Conservation (phyloP, 192 early-diverging fungal species). For the Radiomyces spectabilis region DNA sequence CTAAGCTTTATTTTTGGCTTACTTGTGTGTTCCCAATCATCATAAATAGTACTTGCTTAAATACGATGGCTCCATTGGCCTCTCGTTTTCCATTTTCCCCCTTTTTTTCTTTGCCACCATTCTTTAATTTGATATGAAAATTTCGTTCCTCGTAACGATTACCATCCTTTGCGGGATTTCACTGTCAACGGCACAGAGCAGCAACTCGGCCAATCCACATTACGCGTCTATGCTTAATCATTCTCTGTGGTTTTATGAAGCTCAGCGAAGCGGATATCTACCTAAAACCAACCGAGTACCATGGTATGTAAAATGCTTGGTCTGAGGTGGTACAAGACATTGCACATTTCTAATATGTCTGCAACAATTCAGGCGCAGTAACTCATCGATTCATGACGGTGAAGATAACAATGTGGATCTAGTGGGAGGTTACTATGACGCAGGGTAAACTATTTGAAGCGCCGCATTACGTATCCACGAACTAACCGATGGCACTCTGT, state of each 20-base stretch:
- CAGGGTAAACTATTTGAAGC: background rate
- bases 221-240: slow-evolving; percentile 23
- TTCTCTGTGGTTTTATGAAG: slow-evolving; percentile 39
- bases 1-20: too few species aligned
- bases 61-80: too few species aligned
- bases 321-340: too few species aligned
- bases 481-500: background rate
- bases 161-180: background rate
- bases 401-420: slow-evolving; percentile 1
- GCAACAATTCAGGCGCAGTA: slow-evolving; percentile 3
- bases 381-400: slow-evolving; percentile 4
- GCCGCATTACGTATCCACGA: background rate
- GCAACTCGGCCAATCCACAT: slow-evolving; percentile 7
- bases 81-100: too few species aligned
- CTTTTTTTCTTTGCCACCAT: too few species aligned
- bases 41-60: too few species aligned
- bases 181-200: too few species aligned
- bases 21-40: too few species aligned
- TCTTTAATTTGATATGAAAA: too few species aligned
- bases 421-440: slow-evolving; percentile 12
- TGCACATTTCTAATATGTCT: background rate
- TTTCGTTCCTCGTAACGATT: background rate
- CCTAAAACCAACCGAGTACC: slow-evolving; percentile 32
- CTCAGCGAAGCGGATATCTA: slow-evolving; percentile 35
- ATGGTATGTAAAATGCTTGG: slow-evolving; percentile 22